phyloP scores from a whole-genome alignment of 2,329 filamentous ascomycete species.

The Epichloe aotearoae region DNA sequence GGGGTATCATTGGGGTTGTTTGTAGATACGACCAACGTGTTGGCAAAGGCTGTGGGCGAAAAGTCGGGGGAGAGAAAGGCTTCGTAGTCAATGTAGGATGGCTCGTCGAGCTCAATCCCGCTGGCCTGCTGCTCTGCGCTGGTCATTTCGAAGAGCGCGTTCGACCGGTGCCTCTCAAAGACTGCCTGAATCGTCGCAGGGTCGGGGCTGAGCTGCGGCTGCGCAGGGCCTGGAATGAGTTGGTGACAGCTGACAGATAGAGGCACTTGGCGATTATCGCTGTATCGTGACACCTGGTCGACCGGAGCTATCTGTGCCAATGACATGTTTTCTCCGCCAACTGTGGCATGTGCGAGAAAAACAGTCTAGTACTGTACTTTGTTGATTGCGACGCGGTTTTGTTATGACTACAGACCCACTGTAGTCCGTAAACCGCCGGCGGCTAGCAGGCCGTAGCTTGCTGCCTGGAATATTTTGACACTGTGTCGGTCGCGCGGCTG shows the following conservation, averaged over 20 bases:
- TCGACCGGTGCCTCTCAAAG: no score
- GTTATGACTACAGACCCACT: no score
- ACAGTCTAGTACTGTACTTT: not conserved
- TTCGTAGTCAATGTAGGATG: slow-evolving; percentile 93
- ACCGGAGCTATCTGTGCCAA: no score
- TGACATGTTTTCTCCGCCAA: not conserved
- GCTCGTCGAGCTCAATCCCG: slow-evolving; percentile 33
- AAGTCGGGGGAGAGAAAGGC: slow-evolving; percentile 77
- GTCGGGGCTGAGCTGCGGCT: not conserved
- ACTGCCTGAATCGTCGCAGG: not conserved
- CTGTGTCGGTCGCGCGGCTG: slow-evolving; percentile 3
- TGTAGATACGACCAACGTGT: slow-evolving; percentile 73
- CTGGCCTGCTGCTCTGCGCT: not conserved
- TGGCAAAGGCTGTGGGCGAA: slow-evolving; percentile 70
- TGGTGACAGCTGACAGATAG: no score
- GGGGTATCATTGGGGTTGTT: slow-evolving; percentile 82
- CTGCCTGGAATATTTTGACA: not conserved
- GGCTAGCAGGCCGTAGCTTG: no score
- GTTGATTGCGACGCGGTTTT: no score
- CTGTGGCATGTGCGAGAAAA: not conserved
- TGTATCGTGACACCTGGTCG: no score
- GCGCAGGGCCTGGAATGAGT: no score
- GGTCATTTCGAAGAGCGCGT: not conserved
- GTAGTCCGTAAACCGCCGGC: no score
- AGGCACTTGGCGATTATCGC: no score